Conservation (phyloP, 2,329 filamentous ascomycete genomes). For the Tolypocladium inflatum region DNA sequence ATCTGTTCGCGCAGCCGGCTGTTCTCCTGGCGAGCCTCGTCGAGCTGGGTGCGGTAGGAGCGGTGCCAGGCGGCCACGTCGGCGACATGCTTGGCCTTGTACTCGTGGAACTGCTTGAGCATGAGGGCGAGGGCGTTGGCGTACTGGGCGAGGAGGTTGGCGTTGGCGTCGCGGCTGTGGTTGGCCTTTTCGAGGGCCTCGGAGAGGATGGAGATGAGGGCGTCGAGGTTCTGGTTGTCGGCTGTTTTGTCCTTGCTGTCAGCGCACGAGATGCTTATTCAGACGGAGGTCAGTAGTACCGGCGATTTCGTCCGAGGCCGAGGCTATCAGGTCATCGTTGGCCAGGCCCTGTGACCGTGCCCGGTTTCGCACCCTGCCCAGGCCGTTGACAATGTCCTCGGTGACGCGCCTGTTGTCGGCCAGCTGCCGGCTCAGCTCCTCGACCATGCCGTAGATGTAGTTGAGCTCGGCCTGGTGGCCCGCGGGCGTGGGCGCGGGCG, state of each 20-base stretch:
- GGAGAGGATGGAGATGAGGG: slow-evolving; percentile 49
- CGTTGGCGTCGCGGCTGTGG: slow-evolving; percentile 51
- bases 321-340: slow-evolving; percentile 50
- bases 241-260: slow-evolving; percentile 24
- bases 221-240: slow-evolving; percentile 51
- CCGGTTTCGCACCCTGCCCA: slow-evolving; percentile 50
- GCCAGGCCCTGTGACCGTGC: slow-evolving; percentile 41
- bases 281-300: slow-evolving; percentile 23
- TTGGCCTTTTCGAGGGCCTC: slow-evolving; percentile 54
- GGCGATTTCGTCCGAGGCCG: slow-evolving; percentile 46
- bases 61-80: slow-evolving; percentile 57
- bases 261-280: not conserved
- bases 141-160: slow-evolving; percentile 46
- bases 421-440: slow-evolving; percentile 54
- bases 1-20: slow-evolving; percentile 53
- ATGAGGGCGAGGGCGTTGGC: slow-evolving; percentile 46
- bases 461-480: slow-evolving; percentile 60
- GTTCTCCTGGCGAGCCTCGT: slow-evolving; percentile 56
- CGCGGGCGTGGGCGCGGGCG: slow-evolving; percentile 48
- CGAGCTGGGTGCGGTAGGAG: slow-evolving; percentile 55
- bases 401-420: slow-evolving; percentile 51
- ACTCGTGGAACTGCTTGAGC: slow-evolving; percentile 55
- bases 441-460: slow-evolving; percentile 59
- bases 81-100: slow-evolving; percentile 52
- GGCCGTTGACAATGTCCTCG: slow-evolving; percentile 54